These are phyloP conservation scores for Urostyla sp. DNA, from an alignment of 73 alveolate genomes.

Conservation along the genomic window DNA sequence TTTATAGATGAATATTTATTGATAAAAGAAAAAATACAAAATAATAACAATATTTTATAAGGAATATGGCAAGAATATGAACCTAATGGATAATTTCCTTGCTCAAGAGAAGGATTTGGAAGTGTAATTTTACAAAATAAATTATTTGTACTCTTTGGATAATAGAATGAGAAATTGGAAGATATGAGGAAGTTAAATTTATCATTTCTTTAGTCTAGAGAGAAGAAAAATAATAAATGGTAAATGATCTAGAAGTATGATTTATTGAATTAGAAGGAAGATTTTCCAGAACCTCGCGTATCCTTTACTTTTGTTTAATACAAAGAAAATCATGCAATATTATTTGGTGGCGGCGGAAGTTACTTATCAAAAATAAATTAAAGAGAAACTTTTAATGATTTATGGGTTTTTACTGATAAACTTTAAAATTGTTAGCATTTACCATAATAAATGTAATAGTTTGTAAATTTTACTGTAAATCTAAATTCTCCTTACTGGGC, in stretches of 20 bases:
- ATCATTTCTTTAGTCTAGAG: neutral
- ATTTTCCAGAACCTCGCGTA: conserved; percentile 16
- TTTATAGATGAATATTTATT: conserved; percentile 30
- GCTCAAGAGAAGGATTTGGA: conserved; percentile 37
- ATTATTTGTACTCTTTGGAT: conserved; percentile 17
- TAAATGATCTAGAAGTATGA: no score
- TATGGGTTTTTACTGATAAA: conserved; percentile 1
- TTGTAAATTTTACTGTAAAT: no score
- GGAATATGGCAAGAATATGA: conserved; percentile 8
- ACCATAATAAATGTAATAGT: no score
- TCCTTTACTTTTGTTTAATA: neutral
- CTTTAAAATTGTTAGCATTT: conserved; percentile 6
- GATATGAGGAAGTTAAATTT: conserved; percentile 13
- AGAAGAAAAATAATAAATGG: neutral
- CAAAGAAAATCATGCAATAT: neutral
- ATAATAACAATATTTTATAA: neutral
- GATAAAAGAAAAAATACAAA: neutral
- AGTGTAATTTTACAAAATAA: conserved; percentile 12
- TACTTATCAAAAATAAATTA: conserved; percentile 9
- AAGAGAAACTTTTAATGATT: conserved; percentile 47
- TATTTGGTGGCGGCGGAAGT: conserved; percentile 28
- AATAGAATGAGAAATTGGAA: conserved; percentile 5
- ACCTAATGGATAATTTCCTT: conserved; percentile 19
- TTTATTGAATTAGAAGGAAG: no score
- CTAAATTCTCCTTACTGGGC: neutral